A percentile compares a stretch with the other conserved stretches of the same genome.
Evolutionary conservation across 768 basidiomycete species (phyloP).

Genomic region (Mycena metata): DNA sequence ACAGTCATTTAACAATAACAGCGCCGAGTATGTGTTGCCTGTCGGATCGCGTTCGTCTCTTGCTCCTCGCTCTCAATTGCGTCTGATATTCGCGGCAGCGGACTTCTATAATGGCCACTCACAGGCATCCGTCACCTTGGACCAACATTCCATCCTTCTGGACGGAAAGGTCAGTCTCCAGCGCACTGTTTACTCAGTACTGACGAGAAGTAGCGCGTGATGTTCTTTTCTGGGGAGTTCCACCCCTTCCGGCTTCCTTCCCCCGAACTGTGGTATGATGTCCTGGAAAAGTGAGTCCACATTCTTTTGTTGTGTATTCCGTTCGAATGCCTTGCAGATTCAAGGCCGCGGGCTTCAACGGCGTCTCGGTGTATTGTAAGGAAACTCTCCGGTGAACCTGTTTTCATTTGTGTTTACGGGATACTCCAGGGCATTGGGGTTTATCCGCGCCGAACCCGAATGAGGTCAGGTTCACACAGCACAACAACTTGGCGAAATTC

Average conservation of each 20-base stretch:
- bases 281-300: conserved; percentile 64
- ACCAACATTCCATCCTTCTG: conserved; percentile 53
- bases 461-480: conserved; percentile 69
- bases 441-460: conserved; percentile 71
- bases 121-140: conserved; percentile 49
- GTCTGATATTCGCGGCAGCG: conserved; percentile 20
- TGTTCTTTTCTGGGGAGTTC: conserved; percentile 76
- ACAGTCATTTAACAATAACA: conserved; percentile 35
- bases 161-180: conserved; percentile 49
- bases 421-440: conserved; percentile 68
- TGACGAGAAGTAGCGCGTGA: conserved; percentile 52
- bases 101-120: conserved; percentile 47
- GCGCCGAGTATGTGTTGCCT: conserved; percentile 34
- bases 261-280: conserved; percentile 75
- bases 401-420: conserved; percentile 40
- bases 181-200: neutral
- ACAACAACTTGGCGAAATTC: conserved; percentile 69
- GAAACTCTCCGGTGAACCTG: conserved; percentile 52
- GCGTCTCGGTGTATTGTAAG: conserved; percentile 70
- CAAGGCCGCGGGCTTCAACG: conserved; percentile 77
- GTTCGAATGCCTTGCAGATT: conserved; percentile 37
- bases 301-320: neutral
- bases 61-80: too few species aligned
- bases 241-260: conserved; percentile 78
- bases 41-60: conserved; percentile 33